Percentiles rank a stretch among this genome's conserved stretches.
Evolutionary conservation across 805 yeast species (phyloP).

Genomic region (Candida silvicultrix): DNA sequence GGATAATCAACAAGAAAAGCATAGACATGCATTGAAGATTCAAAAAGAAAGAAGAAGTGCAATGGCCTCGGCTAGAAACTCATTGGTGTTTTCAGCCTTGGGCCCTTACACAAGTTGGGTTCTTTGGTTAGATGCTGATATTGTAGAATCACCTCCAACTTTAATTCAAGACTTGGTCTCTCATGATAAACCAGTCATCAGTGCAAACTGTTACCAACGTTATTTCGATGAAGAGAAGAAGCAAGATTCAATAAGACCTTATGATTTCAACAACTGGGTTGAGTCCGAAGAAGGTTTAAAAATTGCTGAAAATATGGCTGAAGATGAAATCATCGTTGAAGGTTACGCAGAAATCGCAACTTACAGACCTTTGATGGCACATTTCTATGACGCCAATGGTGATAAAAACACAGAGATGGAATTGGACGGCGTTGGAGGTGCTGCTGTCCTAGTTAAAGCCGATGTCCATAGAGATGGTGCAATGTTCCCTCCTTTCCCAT

Average conservation of each 20-base stretch:
- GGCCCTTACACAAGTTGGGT: conserved; percentile 93
- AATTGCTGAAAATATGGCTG: conserved; percentile 64
- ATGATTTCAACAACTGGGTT: conserved; percentile 95
- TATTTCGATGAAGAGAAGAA: conserved; percentile 56
- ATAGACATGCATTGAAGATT: conserved; percentile 78
- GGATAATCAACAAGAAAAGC: conserved; percentile 72
- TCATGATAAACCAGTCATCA: conserved; percentile 81
- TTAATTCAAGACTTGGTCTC: conserved; percentile 81
- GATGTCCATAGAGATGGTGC: conserved; percentile 99
- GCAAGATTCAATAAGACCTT: conserved; percentile 64
- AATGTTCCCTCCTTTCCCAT: conserved; percentile 98
- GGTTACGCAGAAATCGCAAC: conserved; percentile 94
- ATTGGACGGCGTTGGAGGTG: conserved; percentile 97
- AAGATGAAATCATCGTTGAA: conserved; percentile 91
- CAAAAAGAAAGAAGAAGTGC: conserved; percentile 85
- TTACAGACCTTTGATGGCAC: conserved; percentile 92
- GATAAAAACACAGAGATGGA: conserved; percentile 64
- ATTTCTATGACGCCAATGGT: conserved; percentile 64
- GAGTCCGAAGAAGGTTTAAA: conserved; percentile 75
- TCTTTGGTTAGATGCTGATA: conserved; percentile 93
- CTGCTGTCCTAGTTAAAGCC: conserved; percentile 91
- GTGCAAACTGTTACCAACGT: conserved; percentile 92
- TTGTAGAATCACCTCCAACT: conserved; percentile 79
- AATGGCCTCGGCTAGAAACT: conserved; percentile 94
- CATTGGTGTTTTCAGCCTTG: conserved; percentile 79